phyloP scores from a whole-genome alignment of 768 basidiomycete species.

The Russula earlei region DNA sequence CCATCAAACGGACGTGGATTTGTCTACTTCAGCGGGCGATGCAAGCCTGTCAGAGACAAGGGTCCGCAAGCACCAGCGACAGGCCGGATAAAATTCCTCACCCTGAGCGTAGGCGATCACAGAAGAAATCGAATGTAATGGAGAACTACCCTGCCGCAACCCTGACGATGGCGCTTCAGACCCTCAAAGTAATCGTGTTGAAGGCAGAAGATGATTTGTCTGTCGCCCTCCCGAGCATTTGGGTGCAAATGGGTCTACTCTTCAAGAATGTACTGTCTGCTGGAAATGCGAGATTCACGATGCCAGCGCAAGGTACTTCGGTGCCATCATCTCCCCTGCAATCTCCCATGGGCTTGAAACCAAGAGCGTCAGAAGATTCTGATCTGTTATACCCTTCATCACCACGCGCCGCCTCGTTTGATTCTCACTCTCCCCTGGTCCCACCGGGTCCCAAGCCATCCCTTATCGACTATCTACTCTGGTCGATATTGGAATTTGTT shows the following conservation, averaged over 20 bases:
- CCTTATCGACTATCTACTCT: constrained; percentile 59
- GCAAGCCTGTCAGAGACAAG: constrained; percentile 36
- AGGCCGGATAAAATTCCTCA: constrained; percentile 19
- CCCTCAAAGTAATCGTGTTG: constrained; percentile 57
- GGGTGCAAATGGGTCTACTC: constrained; percentile 50
- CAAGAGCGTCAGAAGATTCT: constrained; percentile 8
- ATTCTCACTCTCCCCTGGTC: constrained; percentile 24
- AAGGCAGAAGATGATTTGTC: constrained; percentile 56
- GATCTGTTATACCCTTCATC: constrained; percentile 23
- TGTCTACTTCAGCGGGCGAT: constrained; percentile 54
- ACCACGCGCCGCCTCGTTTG: constrained; percentile 18
- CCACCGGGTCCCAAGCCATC: constrained; percentile 35
- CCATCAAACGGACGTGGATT: constrained; percentile 45
- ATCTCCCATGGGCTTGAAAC: constrained; percentile 30
- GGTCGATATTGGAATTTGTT: constrained; percentile 62
- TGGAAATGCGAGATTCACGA: constrained; percentile 54
- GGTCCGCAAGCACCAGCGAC: constrained; percentile 24
- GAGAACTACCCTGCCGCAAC: constrained; percentile 24
- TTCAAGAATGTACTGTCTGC: constrained; percentile 42
- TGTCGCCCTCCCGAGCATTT: constrained; percentile 43
- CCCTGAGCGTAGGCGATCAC: constrained; percentile 39
- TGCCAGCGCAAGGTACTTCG: constrained; percentile 35
- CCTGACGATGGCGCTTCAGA: constrained; percentile 46
- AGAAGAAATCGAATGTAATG: constrained; percentile 25
- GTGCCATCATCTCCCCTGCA: constrained; percentile 41